phyloP scores from a whole-genome alignment of 345 rosid genomes.

The Dipteronia dyeriana region DNA sequence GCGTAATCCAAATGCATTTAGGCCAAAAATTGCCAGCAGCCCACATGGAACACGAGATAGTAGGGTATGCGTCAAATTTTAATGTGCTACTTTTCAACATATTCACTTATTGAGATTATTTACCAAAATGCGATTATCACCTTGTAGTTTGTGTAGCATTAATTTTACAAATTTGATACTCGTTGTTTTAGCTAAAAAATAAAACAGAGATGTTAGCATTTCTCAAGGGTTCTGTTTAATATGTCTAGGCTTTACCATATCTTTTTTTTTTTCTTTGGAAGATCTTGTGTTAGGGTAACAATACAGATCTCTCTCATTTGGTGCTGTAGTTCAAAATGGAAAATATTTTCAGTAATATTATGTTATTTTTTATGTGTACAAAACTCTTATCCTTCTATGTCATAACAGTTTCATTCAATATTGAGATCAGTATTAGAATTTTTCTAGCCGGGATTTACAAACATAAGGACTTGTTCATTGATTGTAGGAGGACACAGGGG shows the following conservation, averaged over 20 bases:
- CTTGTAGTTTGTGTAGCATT: neutral
- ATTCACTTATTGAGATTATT: neutral
- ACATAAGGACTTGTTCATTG: slow-evolving; percentile 1
- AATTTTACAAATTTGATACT: slow-evolving; percentile 4
- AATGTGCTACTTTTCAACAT: neutral
- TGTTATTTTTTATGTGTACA: neutral
- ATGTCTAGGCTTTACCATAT: neutral
- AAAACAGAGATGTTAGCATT: neutral
- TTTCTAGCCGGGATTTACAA: slow-evolving; percentile 9
- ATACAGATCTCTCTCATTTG: neutral
- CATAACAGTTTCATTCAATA: neutral
- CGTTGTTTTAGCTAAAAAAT: neutral
- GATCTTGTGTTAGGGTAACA: neutral
- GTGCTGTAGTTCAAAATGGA: neutral
- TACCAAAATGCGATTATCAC: neutral
- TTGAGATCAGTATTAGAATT: neutral
- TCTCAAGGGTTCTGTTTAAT: neutral
- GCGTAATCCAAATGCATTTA: slow-evolving; percentile 96
- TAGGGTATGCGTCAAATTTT: slow-evolving; percentile 48
- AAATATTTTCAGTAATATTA: neutral
- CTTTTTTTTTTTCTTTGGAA: neutral
- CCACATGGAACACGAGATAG: slow-evolving; percentile 79
- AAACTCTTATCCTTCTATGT: neutral
- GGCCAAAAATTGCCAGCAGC: slow-evolving; percentile 97
- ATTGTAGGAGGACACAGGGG: slow-evolving; percentile 81